A percentile compares a stretch with the other conserved stretches of the same genome.
Conservation (phyloP, 1,284 basidiomycete genomes). For the Termitomyces sp. region DNA sequence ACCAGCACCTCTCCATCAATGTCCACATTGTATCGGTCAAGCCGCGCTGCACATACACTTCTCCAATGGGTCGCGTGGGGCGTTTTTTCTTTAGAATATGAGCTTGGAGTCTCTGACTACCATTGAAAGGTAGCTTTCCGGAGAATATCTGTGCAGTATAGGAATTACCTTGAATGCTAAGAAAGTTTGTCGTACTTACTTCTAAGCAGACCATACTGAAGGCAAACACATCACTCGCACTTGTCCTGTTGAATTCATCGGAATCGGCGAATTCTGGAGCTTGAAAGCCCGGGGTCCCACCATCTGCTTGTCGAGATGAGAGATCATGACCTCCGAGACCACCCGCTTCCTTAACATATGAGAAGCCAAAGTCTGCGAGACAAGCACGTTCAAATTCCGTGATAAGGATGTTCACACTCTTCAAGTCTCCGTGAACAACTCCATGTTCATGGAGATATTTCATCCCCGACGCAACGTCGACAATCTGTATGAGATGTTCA, state of each 20-base stretch:
- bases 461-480: slow-evolving; percentile 1
- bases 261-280: slow-evolving; percentile 20
- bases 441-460: slow-evolving; percentile 8
- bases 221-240: slow-evolving; percentile 7
- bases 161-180: neutral
- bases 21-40: slow-evolving; percentile 19
- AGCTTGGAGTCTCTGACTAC: neutral
- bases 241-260: slow-evolving; percentile 8
- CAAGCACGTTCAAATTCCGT: slow-evolving; percentile 21
- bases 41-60: slow-evolving; percentile 10
- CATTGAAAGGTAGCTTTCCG: slow-evolving; percentile 7
- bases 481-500: neutral
- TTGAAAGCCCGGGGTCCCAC: slow-evolving; percentile 15
- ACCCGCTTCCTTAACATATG: slow-evolving; percentile 17
- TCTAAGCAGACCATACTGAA: slow-evolving; percentile 22
- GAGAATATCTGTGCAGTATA: slow-evolving; percentile 3
- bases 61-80: slow-evolving; percentile 15
- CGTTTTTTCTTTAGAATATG: slow-evolving; percentile 5
- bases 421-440: slow-evolving; percentile 9
- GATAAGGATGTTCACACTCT: slow-evolving; percentile 23
- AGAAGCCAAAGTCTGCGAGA: slow-evolving; percentile 27
- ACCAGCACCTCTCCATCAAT: slow-evolving; percentile 22
- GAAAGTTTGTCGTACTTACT: slow-evolving; percentile 4
- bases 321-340: slow-evolving; percentile 13
- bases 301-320: slow-evolving; percentile 9